Evolutionary conservation across 805 yeast genomes (phyloP), one percentile per base, ranked within the genome.

Genomic region (Yarrowia sp.): DNA sequence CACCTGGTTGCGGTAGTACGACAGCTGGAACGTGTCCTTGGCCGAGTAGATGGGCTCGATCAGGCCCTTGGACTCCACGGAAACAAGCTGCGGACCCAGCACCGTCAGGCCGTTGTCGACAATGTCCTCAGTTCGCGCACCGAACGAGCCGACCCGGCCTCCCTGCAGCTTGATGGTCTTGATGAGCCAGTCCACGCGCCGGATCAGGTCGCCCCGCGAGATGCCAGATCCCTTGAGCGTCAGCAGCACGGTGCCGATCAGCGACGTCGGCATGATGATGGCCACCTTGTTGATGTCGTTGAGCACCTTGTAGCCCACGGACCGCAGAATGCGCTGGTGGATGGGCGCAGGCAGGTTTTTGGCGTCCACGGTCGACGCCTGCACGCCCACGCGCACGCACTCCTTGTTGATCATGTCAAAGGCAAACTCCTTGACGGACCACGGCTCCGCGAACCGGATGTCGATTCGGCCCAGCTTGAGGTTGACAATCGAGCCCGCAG

Each of bases 1-100:
- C 9, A 79, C 73, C 68, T 81, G 80, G 70, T 83, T 83, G 65
- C 85, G 81, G 72, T 83, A 83, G 68, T 81, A 83, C 42, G 82
- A 75, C 39, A 83, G 75, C 70, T 81, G 85, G 71, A 84, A 80
- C 10, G 82, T 73, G 65, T 81, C 83, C 58, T 75, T 76, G 29
- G 84, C 74, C 47, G 61, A 66, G 67, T 71, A 76, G 21, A 76
- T 75, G 21, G 74, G 67, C 63, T 76, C 80, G 14, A 76, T 66
- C 56, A 76, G 65, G 29, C 69, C 71, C 65, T 70, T 69, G 36
- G 66, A 65, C 25, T 65, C 66, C 9, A 65, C 66, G 10, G 71
- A 70, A 1, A 76, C 77, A 32, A 76, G 65, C 25, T 73, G 72
- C n/a, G 68, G 39, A 6, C 78, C 79, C 21, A 76, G 66, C 14